A percentile compares a stretch with the other conserved stretches of the same genome.
Conservation (phyloP, 2,329 filamentous ascomycete genomes). For the Fusarium papillatum region DNA sequence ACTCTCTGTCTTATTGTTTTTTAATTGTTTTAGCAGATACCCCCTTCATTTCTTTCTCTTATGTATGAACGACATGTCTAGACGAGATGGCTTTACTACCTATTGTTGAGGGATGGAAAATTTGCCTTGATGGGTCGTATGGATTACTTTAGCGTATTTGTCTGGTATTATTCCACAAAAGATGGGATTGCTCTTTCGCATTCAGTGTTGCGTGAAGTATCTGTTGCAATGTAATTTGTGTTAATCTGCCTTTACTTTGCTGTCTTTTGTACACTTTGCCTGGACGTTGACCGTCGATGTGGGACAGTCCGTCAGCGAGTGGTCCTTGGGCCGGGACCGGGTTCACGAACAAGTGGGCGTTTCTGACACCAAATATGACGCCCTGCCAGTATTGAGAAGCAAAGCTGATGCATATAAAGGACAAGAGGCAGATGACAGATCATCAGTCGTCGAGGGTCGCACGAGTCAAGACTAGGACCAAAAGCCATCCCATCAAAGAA, state of each 20-base stretch:
- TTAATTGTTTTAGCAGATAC: constrained; percentile 39
- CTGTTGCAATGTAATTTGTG: not conserved
- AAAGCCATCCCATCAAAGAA: too few species aligned
- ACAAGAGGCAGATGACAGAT: too few species aligned
- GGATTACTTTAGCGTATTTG: not conserved
- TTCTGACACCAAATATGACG: too few species aligned
- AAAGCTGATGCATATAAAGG: too few species aligned
- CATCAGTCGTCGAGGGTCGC: too few species aligned
- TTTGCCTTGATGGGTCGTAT: not conserved
- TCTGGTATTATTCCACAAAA: not conserved
- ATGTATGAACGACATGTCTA: constrained; percentile 30
- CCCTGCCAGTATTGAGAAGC: too few species aligned
- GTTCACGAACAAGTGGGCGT: too few species aligned
- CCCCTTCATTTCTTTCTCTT: constrained; percentile 34
- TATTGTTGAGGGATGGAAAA: not conserved
- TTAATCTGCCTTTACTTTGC: not conserved
- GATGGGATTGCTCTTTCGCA: not conserved
- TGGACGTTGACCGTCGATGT: not conserved
- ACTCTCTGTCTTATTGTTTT: constrained; percentile 3
- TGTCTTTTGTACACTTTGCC: not conserved
- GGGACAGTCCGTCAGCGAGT: too few species aligned
- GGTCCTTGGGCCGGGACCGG: too few species aligned
- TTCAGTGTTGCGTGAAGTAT: not conserved
- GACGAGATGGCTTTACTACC: constrained; percentile 28
- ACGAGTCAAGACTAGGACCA: too few species aligned